A percentile compares a stretch with the other conserved stretches of the same genome.
phyloP scores from a whole-genome alignment of 1,139 yeast species.

The Candida gigantensis region DNA sequence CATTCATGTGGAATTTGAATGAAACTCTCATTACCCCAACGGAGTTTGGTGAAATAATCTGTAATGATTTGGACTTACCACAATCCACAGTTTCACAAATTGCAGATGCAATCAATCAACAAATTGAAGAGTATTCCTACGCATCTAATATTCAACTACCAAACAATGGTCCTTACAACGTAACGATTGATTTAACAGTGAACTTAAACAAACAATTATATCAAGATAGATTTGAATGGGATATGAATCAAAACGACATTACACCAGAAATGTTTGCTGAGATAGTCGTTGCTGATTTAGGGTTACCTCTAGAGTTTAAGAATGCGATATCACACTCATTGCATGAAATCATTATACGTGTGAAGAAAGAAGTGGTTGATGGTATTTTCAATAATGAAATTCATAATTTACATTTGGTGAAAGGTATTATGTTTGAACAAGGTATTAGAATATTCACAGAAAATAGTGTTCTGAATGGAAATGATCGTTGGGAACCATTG shows the following conservation, averaged over 20 bases:
- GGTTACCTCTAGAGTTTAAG: constrained; percentile 79
- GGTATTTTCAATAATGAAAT: constrained; percentile 59
- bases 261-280: constrained; percentile 87
- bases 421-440: constrained; percentile 47
- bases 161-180: constrained; percentile 68
- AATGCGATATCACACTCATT: constrained; percentile 90
- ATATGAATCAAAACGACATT: constrained; percentile 59
- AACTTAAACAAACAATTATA: constrained; percentile 80
- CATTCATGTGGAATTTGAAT: constrained; percentile 86
- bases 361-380: constrained; percentile 84
- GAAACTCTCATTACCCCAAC: constrained; percentile 81
- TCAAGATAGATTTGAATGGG: constrained; percentile 97
- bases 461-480: constrained; percentile 46
- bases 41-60: constrained; percentile 75
- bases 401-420: constrained; percentile 45
- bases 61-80: constrained; percentile 83
- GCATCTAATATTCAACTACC: constrained; percentile 64
- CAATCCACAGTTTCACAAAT: constrained; percentile 62
- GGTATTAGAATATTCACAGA: constrained; percentile 49
- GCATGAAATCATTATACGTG: constrained; percentile 73
- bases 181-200: constrained; percentile 77
- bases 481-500: constrained; percentile 84
- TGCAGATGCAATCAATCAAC: constrained; percentile 71
- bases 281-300: constrained; percentile 80
- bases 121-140: constrained; percentile 66